Base-by-base conservation (phyloP, 768 basidiomycete genomes). In the Suillus alpinus region DNA sequence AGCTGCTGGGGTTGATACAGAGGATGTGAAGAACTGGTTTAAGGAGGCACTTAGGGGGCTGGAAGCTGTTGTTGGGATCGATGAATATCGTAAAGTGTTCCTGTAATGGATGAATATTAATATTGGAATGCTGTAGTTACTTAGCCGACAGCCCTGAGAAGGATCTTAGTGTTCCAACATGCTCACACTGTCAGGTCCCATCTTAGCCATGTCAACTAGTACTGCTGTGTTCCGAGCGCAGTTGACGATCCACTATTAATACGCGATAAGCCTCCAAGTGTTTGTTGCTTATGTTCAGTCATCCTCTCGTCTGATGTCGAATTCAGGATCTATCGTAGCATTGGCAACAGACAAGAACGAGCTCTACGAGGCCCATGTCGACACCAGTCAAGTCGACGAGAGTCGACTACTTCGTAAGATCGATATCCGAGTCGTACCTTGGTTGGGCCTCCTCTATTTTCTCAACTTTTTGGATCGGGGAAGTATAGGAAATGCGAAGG, bases 401-500 rank as follows among this genome's bases (percentile, higher is more conserved):
- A 77, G 73, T 52, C 81, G 75, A 57, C 76, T 90, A 29, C 63
- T 80, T 63, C 68, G 87, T 49, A 87, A 81, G 70, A 82, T 90
- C 53, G 89, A 91, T 69, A 59, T 84, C 65, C 81, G 80, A 66
- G 78, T 93, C 59, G 80, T 93, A 36, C 92, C 92, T 37, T 92
- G 89, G 87, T 74, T 94, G 29, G 80, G 86, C 9, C 66, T 91
- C 8, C 76, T 94, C 26, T 92, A 92, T 70, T 77, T 92, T 31
- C 77, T 93, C 65, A 90, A 84, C 71, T 93, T 89, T 69, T 76
- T 92, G 73, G 71, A 89, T 61, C 69, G 78, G 66, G 77, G 79
- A 41, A 81, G 83, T 58, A 86, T 92, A 66, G 91, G 89, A 44
- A 91, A 91, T 70, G 88, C 89, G 4, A 85, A 84, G 77, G 90